These are phyloP conservation scores for Saussurea involucrata DNA, from an alignment of 129 eudicot species.

Conservation along the genomic window DNA sequence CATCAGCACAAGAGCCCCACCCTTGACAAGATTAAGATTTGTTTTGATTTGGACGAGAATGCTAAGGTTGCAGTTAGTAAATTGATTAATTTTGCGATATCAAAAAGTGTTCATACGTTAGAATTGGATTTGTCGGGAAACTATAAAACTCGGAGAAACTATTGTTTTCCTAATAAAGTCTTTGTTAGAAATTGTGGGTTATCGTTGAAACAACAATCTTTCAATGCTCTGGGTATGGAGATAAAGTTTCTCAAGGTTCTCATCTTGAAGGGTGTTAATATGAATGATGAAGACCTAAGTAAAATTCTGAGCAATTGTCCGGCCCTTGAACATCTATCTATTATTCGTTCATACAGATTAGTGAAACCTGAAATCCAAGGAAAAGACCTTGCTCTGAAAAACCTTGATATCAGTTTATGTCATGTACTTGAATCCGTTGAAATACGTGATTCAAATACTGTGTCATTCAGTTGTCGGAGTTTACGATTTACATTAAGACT, in stretches of 20 bases:
- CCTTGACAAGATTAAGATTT: too few species aligned
- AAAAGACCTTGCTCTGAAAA: slow-evolving; percentile 20
- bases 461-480: neutral
- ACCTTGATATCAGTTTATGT: slow-evolving; percentile 34
- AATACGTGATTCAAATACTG: slow-evolving; percentile 21
- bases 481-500: slow-evolving; percentile 12
- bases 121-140: too few species aligned
- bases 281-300: slow-evolving; percentile 26
- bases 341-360: slow-evolving; percentile 21
- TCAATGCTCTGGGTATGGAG: too few species aligned
- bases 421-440: slow-evolving; percentile 16
- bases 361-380: slow-evolving; percentile 23
- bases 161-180: too few species aligned
- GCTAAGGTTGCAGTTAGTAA: too few species aligned
- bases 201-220: too few species aligned
- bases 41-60: too few species aligned
- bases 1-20: too few species aligned
- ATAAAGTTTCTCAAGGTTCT: slow-evolving; percentile 26
- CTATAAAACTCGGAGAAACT: too few species aligned
- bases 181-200: too few species aligned
- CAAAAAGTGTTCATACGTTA: too few species aligned
- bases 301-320: slow-evolving; percentile 20
- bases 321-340: slow-evolving; percentile 12
- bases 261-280: slow-evolving; percentile 32
- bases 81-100: too few species aligned